Base-by-base conservation (phyloP, 148 eudicot genomes). In the Rheum nobile region DNA sequence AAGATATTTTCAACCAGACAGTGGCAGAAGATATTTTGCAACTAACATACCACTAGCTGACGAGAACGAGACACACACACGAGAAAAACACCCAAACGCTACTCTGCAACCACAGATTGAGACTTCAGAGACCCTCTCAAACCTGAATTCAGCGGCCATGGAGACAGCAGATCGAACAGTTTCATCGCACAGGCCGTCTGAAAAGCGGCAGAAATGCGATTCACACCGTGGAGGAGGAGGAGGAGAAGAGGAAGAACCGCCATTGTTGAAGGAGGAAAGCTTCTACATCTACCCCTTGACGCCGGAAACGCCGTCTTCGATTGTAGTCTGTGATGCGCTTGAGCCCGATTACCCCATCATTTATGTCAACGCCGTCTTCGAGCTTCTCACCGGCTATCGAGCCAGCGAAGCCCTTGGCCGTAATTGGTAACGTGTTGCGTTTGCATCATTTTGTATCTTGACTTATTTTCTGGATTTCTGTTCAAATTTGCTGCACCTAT, bases 331-430 rank as follows among this genome's bases (percentile, higher is more conserved):
- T 13, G 97, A 92, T 80, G 93, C 93, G 3, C 44, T 90, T 63
- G 97, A 90, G 50, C 78, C 79, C 10, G 97, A 90, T 82, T 85
- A 71, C 39, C 97, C 97, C 0, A 72, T 92, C 78, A 92, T 92
- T 31, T 92, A 92, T 76, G 97, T 92, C 55, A 92, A 92, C 67
- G 75, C 86, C 8, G 81, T 84, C 2, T 92, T 92, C 72, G 96
- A 92, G 80, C 72, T 81, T 69, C 79, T 81, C 65, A 90, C 97
- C 24, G 97, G 97, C 0, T 90, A 86, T 59, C 88, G 87, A 3
- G 93, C 97, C n/a, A 84, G 86, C 42, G 97, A 92, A 87, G 85
- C 88, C 46, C 85, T 92, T 5, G 97, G 97, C 42, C 86, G 89
- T 0, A 92, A 92, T 77, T 92, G 97, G 97, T 92, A 57, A 57